A percentile compares a stretch with the other conserved stretches of the same genome.
These are phyloP conservation scores for Rhizoclosmatium sp. DNA, from an alignment of 192 early-diverging fungal species.

Conservation along the genomic window DNA sequence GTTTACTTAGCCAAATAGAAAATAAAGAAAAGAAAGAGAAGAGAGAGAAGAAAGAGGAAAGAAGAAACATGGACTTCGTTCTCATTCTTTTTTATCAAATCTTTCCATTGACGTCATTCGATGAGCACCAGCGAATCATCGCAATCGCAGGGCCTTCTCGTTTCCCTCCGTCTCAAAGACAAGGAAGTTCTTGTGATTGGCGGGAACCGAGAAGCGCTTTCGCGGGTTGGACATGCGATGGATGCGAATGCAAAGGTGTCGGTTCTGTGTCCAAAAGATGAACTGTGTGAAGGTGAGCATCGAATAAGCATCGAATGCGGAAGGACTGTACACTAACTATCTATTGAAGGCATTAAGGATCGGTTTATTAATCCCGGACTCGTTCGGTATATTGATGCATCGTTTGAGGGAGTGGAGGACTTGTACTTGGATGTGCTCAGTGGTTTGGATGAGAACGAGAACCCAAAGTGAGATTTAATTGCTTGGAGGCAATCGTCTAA, in stretches of 20 bases:
- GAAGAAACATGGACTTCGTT: no score
- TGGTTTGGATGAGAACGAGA: background rate
- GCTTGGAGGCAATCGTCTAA: conserved; percentile 12
- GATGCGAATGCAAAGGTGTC: conserved; percentile 83
- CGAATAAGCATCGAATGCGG: background rate
- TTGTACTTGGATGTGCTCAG: conserved; percentile 37
- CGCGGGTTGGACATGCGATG: conserved; percentile 80
- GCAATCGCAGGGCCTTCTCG: conserved; percentile 55
- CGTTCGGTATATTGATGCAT: conserved; percentile 55
- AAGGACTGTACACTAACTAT: background rate
- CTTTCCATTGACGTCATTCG: no score
- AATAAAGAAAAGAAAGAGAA: no score
- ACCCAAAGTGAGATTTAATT: background rate
- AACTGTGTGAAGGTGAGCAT: conserved; percentile 41
- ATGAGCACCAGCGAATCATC: no score
- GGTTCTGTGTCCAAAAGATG: conserved; percentile 68
- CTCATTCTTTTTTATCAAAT: no score
- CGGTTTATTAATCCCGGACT: conserved; percentile 41
- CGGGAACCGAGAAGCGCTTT: conserved; percentile 83
- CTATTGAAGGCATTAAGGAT: background rate
- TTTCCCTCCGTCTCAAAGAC: conserved; percentile 79
- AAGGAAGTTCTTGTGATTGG: conserved; percentile 91
- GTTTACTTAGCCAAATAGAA: no score
- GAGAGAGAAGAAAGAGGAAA: no score
- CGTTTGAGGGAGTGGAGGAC: conserved; percentile 57